Base-by-base conservation (phyloP, 1,284 basidiomycete species). In the Moniliella sp. region DNA sequence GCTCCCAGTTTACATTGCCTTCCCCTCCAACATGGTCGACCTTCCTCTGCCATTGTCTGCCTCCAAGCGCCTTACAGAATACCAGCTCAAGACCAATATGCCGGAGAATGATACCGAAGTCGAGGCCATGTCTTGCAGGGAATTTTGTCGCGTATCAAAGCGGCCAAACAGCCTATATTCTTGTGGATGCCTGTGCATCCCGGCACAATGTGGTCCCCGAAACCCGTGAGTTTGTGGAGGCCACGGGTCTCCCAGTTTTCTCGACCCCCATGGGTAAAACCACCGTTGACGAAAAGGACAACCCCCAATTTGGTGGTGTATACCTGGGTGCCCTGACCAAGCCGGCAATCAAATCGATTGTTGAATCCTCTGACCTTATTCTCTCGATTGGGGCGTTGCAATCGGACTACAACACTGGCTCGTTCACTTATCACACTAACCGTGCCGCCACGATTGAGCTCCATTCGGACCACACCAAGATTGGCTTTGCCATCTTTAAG, bases 351-450 rank as follows among this genome's bases (percentile, higher is more conserved):
- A 74, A 74, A 57, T 68, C 76, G 33, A 72, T 71, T 38, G 74
- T 91, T 19, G 83, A 93, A 61, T 65, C 59, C 1, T 74, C 82
- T 7, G 82, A 81, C 50, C 67, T 91, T 31, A 74, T 86, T 36
- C 63, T 94, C 18, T 78, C 76, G 23, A 66, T 91, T 38, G 86
- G 86, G 13, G 65, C 67, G 1, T 64, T 91, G 31, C 74, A 74
- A 63, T 75, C 70, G 37, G 88, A 94, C 60, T 91, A 86, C 68
- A 93, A 94, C 58, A 78, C 76, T n/a, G n/a, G n/a, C n/a, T n/a
- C n/a, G n/a, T n/a, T n/a, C n/a, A n/a, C n/a, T n/a, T 42, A 36
- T 31, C 30, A 36, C 12, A 48, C 17, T 23, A 34, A 37, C 18
- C 35, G 32, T 44, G 27, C 48, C 29, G 39, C 58, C 37, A 55